Conservation (phyloP, 2,329 filamentous ascomycete genomes). For the Fusarium subglutinans region DNA sequence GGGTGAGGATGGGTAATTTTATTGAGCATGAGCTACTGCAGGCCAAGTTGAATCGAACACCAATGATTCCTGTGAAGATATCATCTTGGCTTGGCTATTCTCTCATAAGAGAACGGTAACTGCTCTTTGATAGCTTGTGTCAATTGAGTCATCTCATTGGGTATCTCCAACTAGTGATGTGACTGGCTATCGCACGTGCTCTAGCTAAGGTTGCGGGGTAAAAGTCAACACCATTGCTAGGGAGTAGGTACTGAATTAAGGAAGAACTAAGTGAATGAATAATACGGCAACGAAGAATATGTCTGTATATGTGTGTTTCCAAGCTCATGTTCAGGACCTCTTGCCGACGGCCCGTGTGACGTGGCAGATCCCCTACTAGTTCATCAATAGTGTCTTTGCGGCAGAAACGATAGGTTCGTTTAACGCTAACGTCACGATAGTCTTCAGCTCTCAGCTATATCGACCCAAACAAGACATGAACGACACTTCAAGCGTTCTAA, state of each 20-base stretch:
- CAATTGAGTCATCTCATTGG: background rate
- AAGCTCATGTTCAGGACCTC: background rate
- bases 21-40: background rate
- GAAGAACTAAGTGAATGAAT: background rate
- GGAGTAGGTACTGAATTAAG: background rate
- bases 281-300: background rate
- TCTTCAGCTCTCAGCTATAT: background rate
- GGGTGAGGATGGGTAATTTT: background rate
- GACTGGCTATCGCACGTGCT: background rate
- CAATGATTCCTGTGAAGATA: background rate
- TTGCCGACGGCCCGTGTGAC: background rate
- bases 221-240: background rate
- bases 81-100: background rate
- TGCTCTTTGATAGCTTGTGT: background rate
- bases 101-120: rapidly evolving
- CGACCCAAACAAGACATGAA: background rate
- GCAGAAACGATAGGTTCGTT: background rate
- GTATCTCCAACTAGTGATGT: background rate
- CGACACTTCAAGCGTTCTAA: background rate
- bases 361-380: background rate
- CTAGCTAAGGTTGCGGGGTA: background rate
- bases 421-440: background rate
- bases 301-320: background rate
- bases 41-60: background rate
- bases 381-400: background rate